Percentiles rank a stretch among this genome's conserved stretches.
Evolutionary conservation across 2,329 filamentous ascomycete genomes (phyloP).

Genomic region (Trichophyton schoenleinii): DNA sequence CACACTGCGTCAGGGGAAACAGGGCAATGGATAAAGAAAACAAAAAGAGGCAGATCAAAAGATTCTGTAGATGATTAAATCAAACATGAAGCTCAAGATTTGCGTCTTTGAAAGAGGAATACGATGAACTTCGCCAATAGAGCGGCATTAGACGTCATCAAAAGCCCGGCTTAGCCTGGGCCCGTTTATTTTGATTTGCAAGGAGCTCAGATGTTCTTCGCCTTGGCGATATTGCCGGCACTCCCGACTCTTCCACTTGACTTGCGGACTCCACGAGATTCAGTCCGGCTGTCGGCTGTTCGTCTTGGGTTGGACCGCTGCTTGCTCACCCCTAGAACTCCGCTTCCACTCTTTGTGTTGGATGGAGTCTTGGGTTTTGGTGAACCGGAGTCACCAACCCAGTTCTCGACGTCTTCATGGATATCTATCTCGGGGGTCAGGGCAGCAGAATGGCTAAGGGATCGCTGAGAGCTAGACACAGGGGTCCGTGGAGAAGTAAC

Average conservation of each 20-base stretch:
- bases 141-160: background rate
- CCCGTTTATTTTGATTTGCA: background rate
- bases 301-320: conserved; percentile 45
- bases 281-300: conserved; percentile 27
- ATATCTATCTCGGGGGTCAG: conserved; percentile 54
- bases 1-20: background rate
- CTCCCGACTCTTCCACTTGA: conserved; percentile 36
- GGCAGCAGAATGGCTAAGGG: conserved; percentile 62
- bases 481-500: conserved; percentile 51
- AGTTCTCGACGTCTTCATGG: conserved; percentile 56
- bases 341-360: conserved; percentile 40
- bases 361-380: conserved; percentile 42
- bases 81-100: conserved; percentile 1
- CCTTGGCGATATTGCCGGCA: conserved; percentile 21
- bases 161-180: background rate
- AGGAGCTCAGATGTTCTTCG: conserved; percentile 4
- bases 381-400: conserved; percentile 32
- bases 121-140: background rate
- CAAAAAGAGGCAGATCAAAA: background rate
- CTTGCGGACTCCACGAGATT: conserved; percentile 33
- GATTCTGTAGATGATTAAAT: background rate
- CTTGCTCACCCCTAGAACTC: conserved; percentile 47
- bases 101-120: background rate
- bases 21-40: background rate
- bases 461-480: conserved; percentile 39